Conservation (phyloP, 768 basidiomycete species). For the Daedaleopsis sinensis region DNA sequence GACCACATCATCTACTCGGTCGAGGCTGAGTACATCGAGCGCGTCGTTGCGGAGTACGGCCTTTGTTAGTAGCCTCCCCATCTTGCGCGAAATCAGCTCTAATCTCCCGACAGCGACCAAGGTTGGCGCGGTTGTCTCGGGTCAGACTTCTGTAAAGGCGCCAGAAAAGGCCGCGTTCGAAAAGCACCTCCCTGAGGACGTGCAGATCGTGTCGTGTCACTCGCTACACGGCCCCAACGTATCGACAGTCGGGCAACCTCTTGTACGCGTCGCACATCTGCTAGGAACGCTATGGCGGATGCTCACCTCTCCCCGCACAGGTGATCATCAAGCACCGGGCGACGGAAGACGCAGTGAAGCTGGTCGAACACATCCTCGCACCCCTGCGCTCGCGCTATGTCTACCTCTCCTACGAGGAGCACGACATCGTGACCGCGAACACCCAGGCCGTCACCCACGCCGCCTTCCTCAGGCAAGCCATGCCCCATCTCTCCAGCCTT, state of each 20-base stretch:
- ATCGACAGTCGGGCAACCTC: slow-evolving; percentile 83
- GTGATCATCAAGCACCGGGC: slow-evolving; percentile 89
- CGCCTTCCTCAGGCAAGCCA: slow-evolving; percentile 84
- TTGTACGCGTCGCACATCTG: slow-evolving; percentile 50
- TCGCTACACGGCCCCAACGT: slow-evolving; percentile 94
- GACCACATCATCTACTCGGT: slow-evolving; percentile 97
- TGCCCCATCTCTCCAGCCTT: not conserved
- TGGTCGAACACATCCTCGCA: slow-evolving; percentile 83
- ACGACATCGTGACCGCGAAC: slow-evolving; percentile 95
- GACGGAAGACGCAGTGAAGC: slow-evolving; percentile 63
- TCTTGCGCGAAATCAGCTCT: not conserved
- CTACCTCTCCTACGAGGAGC: slow-evolving; percentile 93
- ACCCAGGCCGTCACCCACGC: slow-evolving; percentile 99
- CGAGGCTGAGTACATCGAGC: slow-evolving; percentile 85
- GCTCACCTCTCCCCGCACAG: slow-evolving; percentile 41
- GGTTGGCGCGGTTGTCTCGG: slow-evolving; percentile 87
- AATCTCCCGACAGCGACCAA: slow-evolving; percentile 71
- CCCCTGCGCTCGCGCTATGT: slow-evolving; percentile 87
- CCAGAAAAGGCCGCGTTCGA: slow-evolving; percentile 93
- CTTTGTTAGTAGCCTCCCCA: slow-evolving; percentile 67
- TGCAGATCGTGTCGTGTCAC: slow-evolving; percentile 90
- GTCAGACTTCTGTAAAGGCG: slow-evolving; percentile 96
- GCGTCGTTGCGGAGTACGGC: slow-evolving; percentile 86
- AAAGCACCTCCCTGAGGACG: slow-evolving; percentile 80
- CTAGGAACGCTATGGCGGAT: not conserved